Conservation (phyloP, 768 basidiomycete genomes). For the Lenzites betulinus region DNA sequence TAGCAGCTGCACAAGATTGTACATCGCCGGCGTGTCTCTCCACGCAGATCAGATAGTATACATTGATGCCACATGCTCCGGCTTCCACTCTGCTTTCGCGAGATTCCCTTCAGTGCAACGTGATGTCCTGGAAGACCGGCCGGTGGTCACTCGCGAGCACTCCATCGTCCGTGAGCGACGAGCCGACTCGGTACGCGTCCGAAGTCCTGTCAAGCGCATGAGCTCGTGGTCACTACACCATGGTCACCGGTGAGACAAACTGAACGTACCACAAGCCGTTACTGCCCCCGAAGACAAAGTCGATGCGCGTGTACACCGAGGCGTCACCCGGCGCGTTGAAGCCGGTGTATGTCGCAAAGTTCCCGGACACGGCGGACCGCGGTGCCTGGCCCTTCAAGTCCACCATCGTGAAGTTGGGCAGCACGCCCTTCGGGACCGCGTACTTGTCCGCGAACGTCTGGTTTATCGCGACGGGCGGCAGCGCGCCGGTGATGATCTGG, state of each 20-base stretch:
- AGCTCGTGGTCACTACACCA: not conserved
- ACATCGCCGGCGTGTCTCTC: not conserved
- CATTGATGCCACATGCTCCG: not conserved
- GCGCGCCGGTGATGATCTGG: constrained; percentile 47
- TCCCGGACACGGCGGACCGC: constrained; percentile 42
- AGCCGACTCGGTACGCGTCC: constrained; percentile 41
- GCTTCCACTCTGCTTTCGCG: not conserved
- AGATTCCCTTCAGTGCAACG: constrained; percentile 4
- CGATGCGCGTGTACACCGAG: constrained; percentile 44
- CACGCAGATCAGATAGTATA: constrained; percentile 9
- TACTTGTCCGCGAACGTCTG: constrained; percentile 45
- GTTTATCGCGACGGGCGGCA: constrained; percentile 43
- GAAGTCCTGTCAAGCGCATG: constrained; percentile 36
- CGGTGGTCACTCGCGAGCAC: constrained; percentile 58
- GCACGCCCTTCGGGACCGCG: constrained; percentile 34
- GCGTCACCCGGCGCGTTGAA: constrained; percentile 46
- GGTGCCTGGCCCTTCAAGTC: constrained; percentile 48
- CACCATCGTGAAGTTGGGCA: constrained; percentile 42
- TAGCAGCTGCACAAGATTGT: constrained; percentile 1
- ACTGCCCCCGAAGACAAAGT: constrained; percentile 55
- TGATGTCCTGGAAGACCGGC: constrained; percentile 50
- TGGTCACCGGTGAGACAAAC: constrained; percentile 24
- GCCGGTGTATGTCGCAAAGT: constrained; percentile 55
- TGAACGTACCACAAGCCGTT: constrained; percentile 46
- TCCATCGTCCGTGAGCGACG: constrained; percentile 50